phyloP scores from a whole-genome alignment of 306 rosid genomes.

The Casuarina equisetifolia region DNA sequence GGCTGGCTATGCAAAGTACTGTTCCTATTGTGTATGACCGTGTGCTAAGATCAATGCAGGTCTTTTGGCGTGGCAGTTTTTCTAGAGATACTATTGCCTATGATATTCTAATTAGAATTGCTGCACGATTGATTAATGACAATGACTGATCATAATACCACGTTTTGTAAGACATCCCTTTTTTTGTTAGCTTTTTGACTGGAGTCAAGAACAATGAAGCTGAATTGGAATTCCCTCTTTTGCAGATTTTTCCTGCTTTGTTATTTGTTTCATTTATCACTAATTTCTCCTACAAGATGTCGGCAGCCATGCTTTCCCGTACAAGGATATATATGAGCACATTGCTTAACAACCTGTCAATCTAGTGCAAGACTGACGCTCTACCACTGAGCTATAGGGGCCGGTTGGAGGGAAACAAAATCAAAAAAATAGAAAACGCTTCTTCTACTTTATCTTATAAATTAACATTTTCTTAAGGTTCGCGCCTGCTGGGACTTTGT shows the following conservation, averaged over 20 bases:
- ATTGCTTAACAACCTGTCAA: neutral
- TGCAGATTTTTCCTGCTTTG: neutral
- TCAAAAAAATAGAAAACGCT: too few relatives aligned
- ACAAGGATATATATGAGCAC: too few relatives aligned
- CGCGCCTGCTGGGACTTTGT: too few relatives aligned
- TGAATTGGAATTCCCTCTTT: neutral
- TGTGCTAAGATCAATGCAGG: neutral
- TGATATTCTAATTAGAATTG: neutral
- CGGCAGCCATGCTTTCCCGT: neutral
- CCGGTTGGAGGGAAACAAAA: too few relatives aligned
- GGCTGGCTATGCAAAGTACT: neutral
- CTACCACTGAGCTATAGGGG: too few relatives aligned
- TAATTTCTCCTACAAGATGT: neutral
- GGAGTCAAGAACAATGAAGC: neutral
- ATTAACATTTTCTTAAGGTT: too few relatives aligned
- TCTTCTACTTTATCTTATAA: too few relatives aligned
- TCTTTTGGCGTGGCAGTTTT: neutral
- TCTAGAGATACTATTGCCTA: neutral
- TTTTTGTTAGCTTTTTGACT: neutral
- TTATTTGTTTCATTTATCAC: too few relatives aligned
- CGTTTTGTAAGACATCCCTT: neutral
- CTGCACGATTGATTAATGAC: neutral
- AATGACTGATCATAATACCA: neutral
- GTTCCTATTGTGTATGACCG: neutral
- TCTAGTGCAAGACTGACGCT: neutral